phyloP scores from a whole-genome alignment of 495 filamentous ascomycete genomes.

The Xylaria longipes region DNA sequence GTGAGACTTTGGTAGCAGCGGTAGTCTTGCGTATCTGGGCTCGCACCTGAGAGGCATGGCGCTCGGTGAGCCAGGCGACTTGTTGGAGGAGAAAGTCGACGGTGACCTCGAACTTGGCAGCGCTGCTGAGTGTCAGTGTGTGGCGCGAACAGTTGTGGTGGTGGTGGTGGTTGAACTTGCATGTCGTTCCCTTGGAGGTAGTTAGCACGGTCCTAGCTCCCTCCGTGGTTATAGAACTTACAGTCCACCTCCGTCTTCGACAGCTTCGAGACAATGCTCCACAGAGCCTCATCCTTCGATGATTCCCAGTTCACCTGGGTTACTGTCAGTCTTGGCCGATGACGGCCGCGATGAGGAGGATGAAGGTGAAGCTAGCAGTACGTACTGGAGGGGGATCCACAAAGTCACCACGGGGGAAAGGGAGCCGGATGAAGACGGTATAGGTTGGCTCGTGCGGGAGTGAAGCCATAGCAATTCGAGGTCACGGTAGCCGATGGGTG shows the following conservation, averaged over 20 bases:
- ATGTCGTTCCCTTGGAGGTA: conserved; percentile 72
- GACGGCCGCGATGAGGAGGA: neutral
- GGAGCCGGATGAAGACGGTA: conserved; percentile 85
- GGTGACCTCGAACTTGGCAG: conserved; percentile 65
- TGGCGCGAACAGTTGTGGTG: conserved; percentile 15
- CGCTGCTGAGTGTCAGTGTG: conserved; percentile 44
- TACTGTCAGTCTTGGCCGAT: conserved; percentile 6
- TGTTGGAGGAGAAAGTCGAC: conserved; percentile 91
- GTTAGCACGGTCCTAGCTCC: conserved; percentile 9
- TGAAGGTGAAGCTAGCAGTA: conserved; percentile 10
- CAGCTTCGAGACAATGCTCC: conserved; percentile 83
- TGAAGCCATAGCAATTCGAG: conserved; percentile 33
- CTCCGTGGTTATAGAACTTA: conserved; percentile 49
- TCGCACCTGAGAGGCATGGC: conserved; percentile 84
- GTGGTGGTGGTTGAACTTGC: conserved; percentile 50
- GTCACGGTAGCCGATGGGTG: neutral
- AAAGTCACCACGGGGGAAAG: conserved; percentile 86
- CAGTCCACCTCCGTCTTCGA: conserved; percentile 83
- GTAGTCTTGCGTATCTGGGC: conserved; percentile 84
- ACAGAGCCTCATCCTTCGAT: conserved; percentile 84
- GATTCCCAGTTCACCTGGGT: conserved; percentile 65
- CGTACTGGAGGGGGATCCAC: conserved; percentile 85
- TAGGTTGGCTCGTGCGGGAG: conserved; percentile 53
- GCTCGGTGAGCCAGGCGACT: conserved; percentile 93
- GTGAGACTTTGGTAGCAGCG: conserved; percentile 53